Conservation (phyloP, 164 flowering plant species). For the Piper betle region DNA sequence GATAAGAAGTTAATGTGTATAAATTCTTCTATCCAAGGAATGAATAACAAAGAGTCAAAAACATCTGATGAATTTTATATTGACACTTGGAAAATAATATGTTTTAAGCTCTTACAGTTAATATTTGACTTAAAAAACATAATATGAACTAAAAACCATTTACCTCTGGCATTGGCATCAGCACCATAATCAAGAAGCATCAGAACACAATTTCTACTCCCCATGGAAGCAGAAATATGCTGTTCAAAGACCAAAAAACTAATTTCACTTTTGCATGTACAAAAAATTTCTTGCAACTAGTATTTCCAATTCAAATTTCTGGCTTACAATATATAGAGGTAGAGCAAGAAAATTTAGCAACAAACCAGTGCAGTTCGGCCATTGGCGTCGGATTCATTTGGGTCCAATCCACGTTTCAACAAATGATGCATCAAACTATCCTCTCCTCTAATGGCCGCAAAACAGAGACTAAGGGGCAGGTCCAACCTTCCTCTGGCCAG, state of each 20-base stretch:
- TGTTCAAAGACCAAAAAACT: slow-evolving; percentile 15
- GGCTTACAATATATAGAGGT: not conserved
- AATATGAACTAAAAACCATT: not conserved
- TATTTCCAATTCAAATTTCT: not conserved
- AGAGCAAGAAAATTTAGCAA: not conserved
- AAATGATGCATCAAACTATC: slow-evolving; percentile 53
- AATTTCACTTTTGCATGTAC: not conserved
- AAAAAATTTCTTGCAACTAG: not conserved
- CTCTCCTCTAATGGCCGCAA: slow-evolving; percentile 73
- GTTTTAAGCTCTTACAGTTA: too few species aligned
- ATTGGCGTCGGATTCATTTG: slow-evolving; percentile 73
- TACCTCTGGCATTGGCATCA: slow-evolving; percentile 75
- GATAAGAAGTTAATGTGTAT: not conserved
- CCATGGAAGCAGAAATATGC: slow-evolving; percentile 81
- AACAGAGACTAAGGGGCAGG: slow-evolving; percentile 77
- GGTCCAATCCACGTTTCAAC: slow-evolving; percentile 64
- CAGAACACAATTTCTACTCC: slow-evolving; percentile 64
- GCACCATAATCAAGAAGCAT: slow-evolving; percentile 77
- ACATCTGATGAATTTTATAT: not conserved
- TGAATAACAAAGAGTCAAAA: not conserved
- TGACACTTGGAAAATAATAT: too few species aligned
- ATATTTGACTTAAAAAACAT: not conserved
- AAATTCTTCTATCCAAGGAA: too few species aligned
- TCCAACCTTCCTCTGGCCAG: slow-evolving; percentile 81
- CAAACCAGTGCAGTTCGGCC: slow-evolving; percentile 76